Evolutionary conservation across 768 basidiomycete genomes (phyloP).

Genomic region (Boletus subcaerulescens): DNA sequence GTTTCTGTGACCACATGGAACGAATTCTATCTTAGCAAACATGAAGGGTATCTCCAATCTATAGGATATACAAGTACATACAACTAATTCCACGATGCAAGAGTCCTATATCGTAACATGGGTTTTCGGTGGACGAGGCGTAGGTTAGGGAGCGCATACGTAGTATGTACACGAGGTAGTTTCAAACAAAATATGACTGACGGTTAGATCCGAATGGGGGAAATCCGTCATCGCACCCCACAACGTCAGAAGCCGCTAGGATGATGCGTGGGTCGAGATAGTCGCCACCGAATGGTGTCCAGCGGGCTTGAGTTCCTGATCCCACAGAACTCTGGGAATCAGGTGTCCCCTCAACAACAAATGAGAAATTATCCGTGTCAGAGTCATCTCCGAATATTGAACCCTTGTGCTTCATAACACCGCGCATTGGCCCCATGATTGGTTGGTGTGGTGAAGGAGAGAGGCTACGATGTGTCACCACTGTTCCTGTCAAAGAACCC

Average conservation of each 20-base stretch:
- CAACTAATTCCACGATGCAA: conserved; percentile 14
- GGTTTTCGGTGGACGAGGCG: not conserved
- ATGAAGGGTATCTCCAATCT: conserved; percentile 23
- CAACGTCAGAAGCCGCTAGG: conserved; percentile 28
- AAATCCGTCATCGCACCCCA: conserved; percentile 39
- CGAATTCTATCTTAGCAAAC: not conserved
- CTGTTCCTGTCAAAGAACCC: conserved; percentile 43
- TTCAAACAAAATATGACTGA: conserved; percentile 32
- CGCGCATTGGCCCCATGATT: conserved; percentile 38
- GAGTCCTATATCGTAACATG: conserved; percentile 6
- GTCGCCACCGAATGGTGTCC: conserved; percentile 33
- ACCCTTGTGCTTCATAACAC: conserved; percentile 29
- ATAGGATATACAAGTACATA: conserved; percentile 24
- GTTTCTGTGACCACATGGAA: not conserved
- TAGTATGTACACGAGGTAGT: not conserved
- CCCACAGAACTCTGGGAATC: conserved; percentile 15
- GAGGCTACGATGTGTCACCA: conserved; percentile 42
- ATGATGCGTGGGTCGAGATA: conserved; percentile 31
- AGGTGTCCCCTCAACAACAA: conserved; percentile 30
- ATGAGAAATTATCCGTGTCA: conserved; percentile 53
- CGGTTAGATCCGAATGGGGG: conserved; percentile 46
- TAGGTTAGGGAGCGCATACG: not conserved
- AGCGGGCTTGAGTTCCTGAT: conserved; percentile 11
- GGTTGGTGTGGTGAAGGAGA: conserved; percentile 25
- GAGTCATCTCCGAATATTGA: conserved; percentile 45